A percentile compares a stretch with the other conserved stretches of the same genome.
Conservation (phyloP, 1,284 basidiomycete species). For the Peniophora sp. region DNA sequence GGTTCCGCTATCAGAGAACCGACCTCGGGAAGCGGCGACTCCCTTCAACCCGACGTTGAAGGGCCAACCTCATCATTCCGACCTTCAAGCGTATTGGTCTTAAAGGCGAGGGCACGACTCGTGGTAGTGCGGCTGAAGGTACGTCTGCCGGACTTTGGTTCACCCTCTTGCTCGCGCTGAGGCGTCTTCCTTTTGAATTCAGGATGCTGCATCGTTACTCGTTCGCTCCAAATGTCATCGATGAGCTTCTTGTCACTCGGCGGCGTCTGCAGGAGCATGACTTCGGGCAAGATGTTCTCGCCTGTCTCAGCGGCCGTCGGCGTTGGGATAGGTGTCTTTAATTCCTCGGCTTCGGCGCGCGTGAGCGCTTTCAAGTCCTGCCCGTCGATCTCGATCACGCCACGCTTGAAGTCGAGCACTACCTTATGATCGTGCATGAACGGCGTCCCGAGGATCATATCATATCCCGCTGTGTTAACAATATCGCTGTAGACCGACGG, state of each 20-base stretch:
- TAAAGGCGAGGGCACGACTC: too few relatives aligned
- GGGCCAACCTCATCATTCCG: too few relatives aligned
- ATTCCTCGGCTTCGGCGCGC: conserved; percentile 7
- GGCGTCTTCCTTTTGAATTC: neutral
- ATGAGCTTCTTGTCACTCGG: neutral
- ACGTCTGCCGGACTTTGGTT: too few relatives aligned
- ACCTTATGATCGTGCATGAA: conserved; percentile 19
- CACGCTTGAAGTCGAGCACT: conserved; percentile 15
- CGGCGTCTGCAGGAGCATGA: neutral
- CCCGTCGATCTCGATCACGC: conserved; percentile 13
- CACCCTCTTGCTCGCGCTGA: too few relatives aligned
- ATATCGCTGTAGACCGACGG: conserved; percentile 19
- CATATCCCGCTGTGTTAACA: conserved; percentile 19
- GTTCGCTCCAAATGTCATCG: neutral
- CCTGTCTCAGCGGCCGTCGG: conserved; percentile 9
- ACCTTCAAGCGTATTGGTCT: too few relatives aligned
- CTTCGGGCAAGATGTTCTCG: neutral
- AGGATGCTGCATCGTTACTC: neutral
- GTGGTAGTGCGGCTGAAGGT: too few relatives aligned
- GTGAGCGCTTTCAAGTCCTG: conserved; percentile 7
- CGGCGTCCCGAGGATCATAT: conserved; percentile 20
- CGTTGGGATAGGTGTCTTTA: conserved; percentile 1
- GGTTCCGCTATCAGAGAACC: too few relatives aligned
- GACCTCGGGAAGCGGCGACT: too few relatives aligned
- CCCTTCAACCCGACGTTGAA: too few relatives aligned